Conservation (phyloP, 2,329 filamentous ascomycete genomes). For the Sporothrix schenckii region DNA sequence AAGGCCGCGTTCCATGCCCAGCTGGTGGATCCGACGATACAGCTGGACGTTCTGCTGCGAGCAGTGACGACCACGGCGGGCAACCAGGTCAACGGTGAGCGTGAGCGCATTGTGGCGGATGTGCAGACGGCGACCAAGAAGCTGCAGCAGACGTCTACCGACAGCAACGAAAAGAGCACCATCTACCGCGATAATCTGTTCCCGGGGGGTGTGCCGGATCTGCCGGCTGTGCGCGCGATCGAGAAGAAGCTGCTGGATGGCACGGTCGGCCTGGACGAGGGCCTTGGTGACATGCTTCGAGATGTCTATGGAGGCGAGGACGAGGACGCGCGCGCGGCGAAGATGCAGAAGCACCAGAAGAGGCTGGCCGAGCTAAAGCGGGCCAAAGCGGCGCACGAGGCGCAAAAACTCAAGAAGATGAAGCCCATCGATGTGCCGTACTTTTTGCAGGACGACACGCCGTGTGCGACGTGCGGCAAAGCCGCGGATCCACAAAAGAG, state of each 20-base stretch:
- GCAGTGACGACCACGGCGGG: not conserved
- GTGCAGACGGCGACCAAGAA: constrained; percentile 32
- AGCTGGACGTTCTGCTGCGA: constrained; percentile 30
- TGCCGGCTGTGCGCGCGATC: constrained; percentile 27
- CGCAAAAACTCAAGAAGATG: constrained; percentile 49
- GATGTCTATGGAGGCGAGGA: constrained; percentile 23
- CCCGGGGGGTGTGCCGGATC: constrained; percentile 18
- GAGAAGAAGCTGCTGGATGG: constrained; percentile 30
- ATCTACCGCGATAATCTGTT: constrained; percentile 36
- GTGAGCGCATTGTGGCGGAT: constrained; percentile 20
- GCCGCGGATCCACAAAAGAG: constrained; percentile 32
- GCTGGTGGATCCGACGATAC: constrained; percentile 32
- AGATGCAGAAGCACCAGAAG: constrained; percentile 39
- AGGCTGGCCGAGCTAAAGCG: constrained; percentile 61
- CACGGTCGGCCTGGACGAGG: constrained; percentile 32
- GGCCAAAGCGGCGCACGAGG: constrained; percentile 56
- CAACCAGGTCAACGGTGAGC: not conserved
- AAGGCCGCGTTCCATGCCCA: constrained; percentile 19
- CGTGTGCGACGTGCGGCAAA: constrained; percentile 33
- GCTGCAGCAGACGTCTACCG: constrained; percentile 29
- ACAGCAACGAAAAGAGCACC: constrained; percentile 33
- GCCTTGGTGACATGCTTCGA: constrained; percentile 31
- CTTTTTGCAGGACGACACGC: constrained; percentile 32
- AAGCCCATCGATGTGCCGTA: constrained; percentile 34
- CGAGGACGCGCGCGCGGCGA: constrained; percentile 36